A percentile compares a stretch with the other conserved stretches of the same genome.
Conservation (phyloP, 441 rosid genomes). For the Adansonia grandidieri region DNA sequence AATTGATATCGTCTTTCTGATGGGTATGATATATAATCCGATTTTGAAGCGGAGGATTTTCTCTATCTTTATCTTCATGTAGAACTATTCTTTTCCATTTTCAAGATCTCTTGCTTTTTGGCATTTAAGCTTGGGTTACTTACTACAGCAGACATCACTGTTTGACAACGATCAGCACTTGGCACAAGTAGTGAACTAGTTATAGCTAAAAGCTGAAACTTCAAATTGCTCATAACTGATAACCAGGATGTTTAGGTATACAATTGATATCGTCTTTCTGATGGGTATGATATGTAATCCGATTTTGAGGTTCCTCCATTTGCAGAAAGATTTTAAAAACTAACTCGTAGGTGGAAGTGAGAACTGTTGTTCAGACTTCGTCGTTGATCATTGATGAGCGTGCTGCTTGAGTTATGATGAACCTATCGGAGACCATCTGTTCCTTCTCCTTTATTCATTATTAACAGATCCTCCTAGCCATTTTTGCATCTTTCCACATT, state of each 20-base stretch:
- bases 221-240: not conserved
- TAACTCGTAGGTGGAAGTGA: not conserved
- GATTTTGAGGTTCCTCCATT: not conserved
- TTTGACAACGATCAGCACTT: not conserved
- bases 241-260: not conserved
- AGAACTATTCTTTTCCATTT: not conserved
- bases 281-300: not conserved
- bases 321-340: not conserved
- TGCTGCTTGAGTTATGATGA: not conserved
- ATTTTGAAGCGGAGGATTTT: not conserved
- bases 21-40: not conserved
- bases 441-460: not conserved
- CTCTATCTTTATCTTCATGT: not conserved
- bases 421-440: not conserved
- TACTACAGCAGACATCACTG: not conserved
- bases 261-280: not conserved
- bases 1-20: not conserved
- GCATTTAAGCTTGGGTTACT: constrained; percentile 18
- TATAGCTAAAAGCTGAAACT: not conserved
- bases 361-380: not conserved
- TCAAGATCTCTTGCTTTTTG: not conserved
- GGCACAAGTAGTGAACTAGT: not conserved
- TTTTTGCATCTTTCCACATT: not conserved
- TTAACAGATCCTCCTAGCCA: not conserved
- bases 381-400: not conserved